Conservation (phyloP, 2,329 filamentous ascomycete species). For the Ceratocystis lukuohia region DNA sequence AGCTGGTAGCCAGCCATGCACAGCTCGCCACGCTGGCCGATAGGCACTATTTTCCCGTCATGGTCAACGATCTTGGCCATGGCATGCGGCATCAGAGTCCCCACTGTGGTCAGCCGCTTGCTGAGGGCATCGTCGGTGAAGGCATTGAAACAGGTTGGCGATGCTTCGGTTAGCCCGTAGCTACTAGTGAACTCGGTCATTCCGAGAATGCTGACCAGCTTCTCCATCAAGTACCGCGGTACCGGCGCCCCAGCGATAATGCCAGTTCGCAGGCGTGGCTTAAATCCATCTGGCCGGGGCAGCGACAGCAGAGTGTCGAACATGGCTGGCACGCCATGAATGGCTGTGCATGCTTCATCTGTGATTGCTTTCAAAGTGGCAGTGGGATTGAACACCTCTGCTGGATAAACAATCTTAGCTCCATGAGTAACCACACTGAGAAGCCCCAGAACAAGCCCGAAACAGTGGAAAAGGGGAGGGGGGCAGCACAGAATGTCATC, state of each 20-base stretch:
- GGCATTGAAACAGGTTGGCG: constrained; percentile 69
- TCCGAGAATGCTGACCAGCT: constrained; percentile 55
- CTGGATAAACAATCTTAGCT: constrained; percentile 61
- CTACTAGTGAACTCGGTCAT: constrained; percentile 63
- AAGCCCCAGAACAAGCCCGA: constrained; percentile 64
- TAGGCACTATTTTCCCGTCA: constrained; percentile 49
- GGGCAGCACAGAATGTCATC: constrained; percentile 65
- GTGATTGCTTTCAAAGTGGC: constrained; percentile 54
- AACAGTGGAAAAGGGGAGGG: constrained; percentile 75
- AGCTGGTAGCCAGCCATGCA: constrained; percentile 69
- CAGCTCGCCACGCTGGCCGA: constrained; percentile 58
- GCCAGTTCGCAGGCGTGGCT: constrained; percentile 51
- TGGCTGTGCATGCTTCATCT: constrained; percentile 55
- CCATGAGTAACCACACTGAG: constrained; percentile 62
- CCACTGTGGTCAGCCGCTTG: constrained; percentile 56
- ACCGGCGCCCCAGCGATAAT: constrained; percentile 71
- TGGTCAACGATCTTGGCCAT: constrained; percentile 65
- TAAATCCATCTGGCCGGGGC: constrained; percentile 30
- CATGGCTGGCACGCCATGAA: constrained; percentile 77
- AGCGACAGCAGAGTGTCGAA: constrained; percentile 53
- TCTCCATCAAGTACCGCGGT: constrained; percentile 60
- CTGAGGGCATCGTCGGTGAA: constrained; percentile 59
- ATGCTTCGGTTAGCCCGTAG: constrained; percentile 64
- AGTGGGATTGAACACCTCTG: constrained; percentile 56
- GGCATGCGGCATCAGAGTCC: constrained; percentile 61